Evolutionary conservation across 1,139 yeast species (phyloP), one percentile per base, ranked within the genome.

Genomic region (Saccharomyces hybrid): DNA sequence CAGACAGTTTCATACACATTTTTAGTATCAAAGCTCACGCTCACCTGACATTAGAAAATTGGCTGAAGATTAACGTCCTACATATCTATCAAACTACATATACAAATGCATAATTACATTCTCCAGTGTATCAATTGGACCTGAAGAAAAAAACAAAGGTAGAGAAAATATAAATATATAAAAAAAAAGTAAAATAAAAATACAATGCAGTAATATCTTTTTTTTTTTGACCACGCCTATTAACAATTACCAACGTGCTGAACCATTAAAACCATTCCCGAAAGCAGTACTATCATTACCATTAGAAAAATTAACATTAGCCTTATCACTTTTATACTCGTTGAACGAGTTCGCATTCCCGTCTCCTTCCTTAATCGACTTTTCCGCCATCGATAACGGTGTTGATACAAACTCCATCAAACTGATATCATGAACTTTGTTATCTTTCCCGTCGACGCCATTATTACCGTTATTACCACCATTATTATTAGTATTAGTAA

Each of bases 161-260:
- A 38, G 26, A 38, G 13, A 38, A 38, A 9, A 16, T 9, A n/a
- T 4, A 34, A 4, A 11, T 9, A 38, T 38, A 16, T 16, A 46
- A 28, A 46, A 28, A 16, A 9, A 9, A 9, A 38, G 11, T 20
- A 20, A 38, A 9, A 11, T 20, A 20, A 20, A 38, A 38, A 38
- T 16, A 38, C 44, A 20, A 38, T 38, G 44, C 25, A 16, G 44
- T 9, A 4, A 23, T 23, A 11, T n/a, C 11, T 31, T 31, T 31
- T 11, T 13, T 31, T 27, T 46, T 23, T 46, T 28, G 32, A 46
- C 20, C 32, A 49, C 58, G 52, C 49, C 59, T 60, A 46, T 59
- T 56, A 9, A 51, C 51, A 47, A 54, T 53, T 42, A 58, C 49
- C 46, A 58, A 48, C 27, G 57, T 51, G 23, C 57, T 56, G 44